Evolutionary conservation across 2,329 filamentous ascomycete genomes (phyloP).

Genomic region (Talaromyces marneffei): DNA sequence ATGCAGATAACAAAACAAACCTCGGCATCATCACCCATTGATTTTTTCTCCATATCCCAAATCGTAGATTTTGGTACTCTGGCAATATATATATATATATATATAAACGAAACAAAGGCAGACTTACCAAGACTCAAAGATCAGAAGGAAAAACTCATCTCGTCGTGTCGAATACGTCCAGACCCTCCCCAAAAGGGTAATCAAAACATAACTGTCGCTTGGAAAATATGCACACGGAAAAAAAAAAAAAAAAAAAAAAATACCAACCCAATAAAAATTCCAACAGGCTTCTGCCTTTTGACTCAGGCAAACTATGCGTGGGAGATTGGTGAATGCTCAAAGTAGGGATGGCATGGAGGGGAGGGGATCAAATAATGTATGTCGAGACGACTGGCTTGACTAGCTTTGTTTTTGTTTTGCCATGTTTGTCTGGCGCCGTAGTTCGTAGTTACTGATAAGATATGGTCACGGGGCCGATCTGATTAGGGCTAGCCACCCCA

Average conservation of each 20-base stretch:
- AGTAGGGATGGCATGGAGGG: neutral
- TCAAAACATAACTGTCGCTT: neutral
- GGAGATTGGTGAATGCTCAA: neutral
- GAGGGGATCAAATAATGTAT: too few relatives aligned
- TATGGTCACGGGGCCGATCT: neutral
- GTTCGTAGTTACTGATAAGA: neutral
- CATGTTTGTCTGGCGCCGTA: neutral
- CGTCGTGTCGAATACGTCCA: neutral
- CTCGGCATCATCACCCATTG: slow-evolving; percentile 1
- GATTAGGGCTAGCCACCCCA: neutral
- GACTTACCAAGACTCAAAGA: neutral
- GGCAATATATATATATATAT: neutral
- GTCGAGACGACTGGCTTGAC: neutral
- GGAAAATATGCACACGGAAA: neutral
- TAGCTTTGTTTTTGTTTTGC: neutral
- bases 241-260: neutral
- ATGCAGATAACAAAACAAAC: slow-evolving; percentile 6
- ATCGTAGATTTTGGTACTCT: too few relatives aligned
- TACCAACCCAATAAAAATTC: neutral
- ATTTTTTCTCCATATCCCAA: neutral
- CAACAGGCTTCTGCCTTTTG: neutral
- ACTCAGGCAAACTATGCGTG: neutral
- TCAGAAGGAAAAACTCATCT: neutral
- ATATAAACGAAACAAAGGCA: neutral
- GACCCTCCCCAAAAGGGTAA: neutral